Evolutionary conservation across 2,329 filamentous ascomycete genomes (phyloP), one percentile per base, ranked within the genome.

Genomic region (Aspergillus costaricaensis): DNA sequence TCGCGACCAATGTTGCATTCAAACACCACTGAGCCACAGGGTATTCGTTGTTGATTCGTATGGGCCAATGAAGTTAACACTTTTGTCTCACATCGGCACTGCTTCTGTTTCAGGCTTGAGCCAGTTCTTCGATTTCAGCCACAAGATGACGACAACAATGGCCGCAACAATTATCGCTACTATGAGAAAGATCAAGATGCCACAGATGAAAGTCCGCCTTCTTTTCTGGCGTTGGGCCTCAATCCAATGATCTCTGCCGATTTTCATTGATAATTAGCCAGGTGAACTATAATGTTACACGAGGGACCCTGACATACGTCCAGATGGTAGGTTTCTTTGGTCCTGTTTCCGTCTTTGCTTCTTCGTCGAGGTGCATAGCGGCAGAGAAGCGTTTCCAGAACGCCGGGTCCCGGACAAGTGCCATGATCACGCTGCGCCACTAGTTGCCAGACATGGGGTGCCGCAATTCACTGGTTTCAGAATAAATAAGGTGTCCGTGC

Each of bases 341-440:
- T 12, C 67, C 63, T 21, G 55, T 30, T 5, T 62, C 47, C 9
- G 66, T 63, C 48, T 71, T 73, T 4, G 71, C 70, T 64, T 82
- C 79, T 67, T 86, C 84, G 64, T 86, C 83, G 55, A 79, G 72
- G 68, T 86, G 85, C 1, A 86, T 82, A 39, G 85, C 85, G 54
- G 78, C 72, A 61, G 82, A 85, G 76, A 87, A 87, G 67, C 85
- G 82, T 58, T 81, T 80, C 85, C 85, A 87, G 75, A 87, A 87
- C 52, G 77, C 79, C 23, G 84, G 84, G 68, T 87, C 85, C 63
- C 80, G 81, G 60, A 83, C 78, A 49, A 77, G 76, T n/a, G 79
- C 78, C 82, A 83, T 83, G 12, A 43, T 56, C 14, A 27, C 32
- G 5, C 25, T 61, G 15, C 15, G 15, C 32, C 39, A 17, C 15